Evolutionary conservation across 768 basidiomycete genomes (phyloP).

Genomic region (Lactarius indigo): DNA sequence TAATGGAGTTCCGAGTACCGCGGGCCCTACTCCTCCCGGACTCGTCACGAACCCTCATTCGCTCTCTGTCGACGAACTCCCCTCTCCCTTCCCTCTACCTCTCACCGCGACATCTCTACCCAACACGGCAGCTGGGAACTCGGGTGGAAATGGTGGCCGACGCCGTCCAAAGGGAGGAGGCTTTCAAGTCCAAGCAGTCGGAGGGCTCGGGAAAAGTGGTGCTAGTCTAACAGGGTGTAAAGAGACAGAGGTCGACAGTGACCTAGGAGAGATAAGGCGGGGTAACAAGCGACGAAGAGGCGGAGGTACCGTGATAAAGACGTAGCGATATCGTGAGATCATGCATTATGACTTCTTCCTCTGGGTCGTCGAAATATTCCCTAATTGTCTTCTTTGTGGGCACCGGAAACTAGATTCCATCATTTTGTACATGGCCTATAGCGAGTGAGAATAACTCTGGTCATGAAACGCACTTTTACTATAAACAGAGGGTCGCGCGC

Average conservation of each 20-base stretch:
- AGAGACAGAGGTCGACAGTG: conserved; percentile 69
- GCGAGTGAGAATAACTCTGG: too few species aligned
- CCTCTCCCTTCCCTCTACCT: conserved; percentile 78
- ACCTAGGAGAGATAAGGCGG: conserved; percentile 73
- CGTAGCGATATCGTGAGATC: conserved; percentile 3
- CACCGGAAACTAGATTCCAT: too few species aligned
- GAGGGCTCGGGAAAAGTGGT: conserved; percentile 73
- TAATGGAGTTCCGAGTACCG: conserved; percentile 38
- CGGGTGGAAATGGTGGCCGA: conserved; percentile 33
- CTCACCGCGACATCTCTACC: conserved; percentile 54
- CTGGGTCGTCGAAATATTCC: background rate
- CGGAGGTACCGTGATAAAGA: conserved; percentile 30
- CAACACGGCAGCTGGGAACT: conserved; percentile 27
- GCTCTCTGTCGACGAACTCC: conserved; percentile 80
- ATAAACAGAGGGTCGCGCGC: too few species aligned
- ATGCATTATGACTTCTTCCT: background rate
- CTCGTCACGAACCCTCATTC: conserved; percentile 82
- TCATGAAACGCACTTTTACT: too few species aligned
- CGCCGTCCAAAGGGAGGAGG: conserved; percentile 39
- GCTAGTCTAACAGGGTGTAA: conserved; percentile 52
- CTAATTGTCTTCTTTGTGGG: background rate
- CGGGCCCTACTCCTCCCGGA: conserved; percentile 39
- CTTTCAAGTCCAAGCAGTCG: conserved; percentile 55
- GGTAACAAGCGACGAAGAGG: conserved; percentile 63
- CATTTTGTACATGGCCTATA: too few species aligned